Conservation (phyloP, 345 rosid species). For the Lepidium sativum region DNA sequence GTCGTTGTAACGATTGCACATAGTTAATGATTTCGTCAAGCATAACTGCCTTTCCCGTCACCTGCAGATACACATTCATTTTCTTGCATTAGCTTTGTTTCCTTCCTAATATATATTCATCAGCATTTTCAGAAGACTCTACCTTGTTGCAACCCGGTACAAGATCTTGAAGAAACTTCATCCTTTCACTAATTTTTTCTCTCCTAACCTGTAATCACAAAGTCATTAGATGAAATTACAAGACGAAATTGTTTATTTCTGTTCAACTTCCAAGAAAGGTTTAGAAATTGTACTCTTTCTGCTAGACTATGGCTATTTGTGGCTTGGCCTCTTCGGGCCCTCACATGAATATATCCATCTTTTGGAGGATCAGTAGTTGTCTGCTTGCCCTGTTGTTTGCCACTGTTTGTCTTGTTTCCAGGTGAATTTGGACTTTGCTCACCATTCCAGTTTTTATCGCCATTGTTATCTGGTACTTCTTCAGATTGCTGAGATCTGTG, state of each 20-base stretch:
- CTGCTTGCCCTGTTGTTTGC: conserved; percentile 56
- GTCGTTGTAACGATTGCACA: conserved; percentile 90
- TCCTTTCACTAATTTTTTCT: conserved; percentile 96
- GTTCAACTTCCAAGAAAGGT: background rate
- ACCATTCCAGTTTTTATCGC: conserved; percentile 44
- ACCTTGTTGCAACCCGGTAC: conserved; percentile 99
- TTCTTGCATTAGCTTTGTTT: background rate
- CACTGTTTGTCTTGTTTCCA: conserved; percentile 46
- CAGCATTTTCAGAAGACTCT: conserved; percentile 8
- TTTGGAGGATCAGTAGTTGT: conserved; percentile 68
- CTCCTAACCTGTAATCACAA: conserved; percentile 62
- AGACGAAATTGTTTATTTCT: background rate
- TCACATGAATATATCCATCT: conserved; percentile 88
- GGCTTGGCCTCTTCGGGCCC: conserved; percentile 99
- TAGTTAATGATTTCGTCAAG: conserved; percentile 96
- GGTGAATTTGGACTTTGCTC: conserved; percentile 47
- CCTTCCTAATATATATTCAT: background rate
- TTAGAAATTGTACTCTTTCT: conserved; percentile 59
- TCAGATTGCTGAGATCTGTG: conserved; percentile 41
- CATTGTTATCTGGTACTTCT: conserved; percentile 41
- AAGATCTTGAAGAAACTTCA: conserved; percentile 97
- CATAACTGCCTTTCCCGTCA: conserved; percentile 99
- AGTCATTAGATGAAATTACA: conserved; percentile 6
- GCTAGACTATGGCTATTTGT: conserved; percentile 99
- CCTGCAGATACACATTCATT: conserved; percentile 34